Percentiles rank a stretch among this genome's conserved stretches.
Evolutionary conservation across 176 grass and related monocot genomes (phyloP).

Genomic region (Chloris gayana): DNA sequence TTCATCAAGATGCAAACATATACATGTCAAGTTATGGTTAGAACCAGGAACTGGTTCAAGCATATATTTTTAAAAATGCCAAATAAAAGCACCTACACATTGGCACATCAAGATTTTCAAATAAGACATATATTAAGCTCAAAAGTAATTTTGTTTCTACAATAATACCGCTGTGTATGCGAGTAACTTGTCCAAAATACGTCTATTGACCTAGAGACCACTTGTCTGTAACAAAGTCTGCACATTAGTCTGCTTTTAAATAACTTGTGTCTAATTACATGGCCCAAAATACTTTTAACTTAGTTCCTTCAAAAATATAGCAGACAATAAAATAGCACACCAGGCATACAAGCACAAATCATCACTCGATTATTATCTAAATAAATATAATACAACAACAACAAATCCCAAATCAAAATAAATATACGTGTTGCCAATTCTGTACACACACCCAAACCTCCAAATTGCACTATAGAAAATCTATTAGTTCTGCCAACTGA

Average conservation of each 20-base stretch:
- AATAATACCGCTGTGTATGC: background rate
- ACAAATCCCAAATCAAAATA: background rate
- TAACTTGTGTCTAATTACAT: background rate
- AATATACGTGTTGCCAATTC: background rate
- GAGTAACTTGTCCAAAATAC: background rate
- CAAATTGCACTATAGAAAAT: background rate
- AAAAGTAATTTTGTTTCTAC: background rate
- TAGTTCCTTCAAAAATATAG: background rate
- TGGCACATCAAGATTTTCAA: background rate
- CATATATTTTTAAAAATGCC: background rate
- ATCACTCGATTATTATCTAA: background rate
- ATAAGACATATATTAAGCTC: background rate
- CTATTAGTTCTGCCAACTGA: background rate
- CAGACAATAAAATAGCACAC: background rate
- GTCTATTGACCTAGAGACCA: background rate
- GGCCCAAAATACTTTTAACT: background rate
- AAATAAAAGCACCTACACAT: background rate
- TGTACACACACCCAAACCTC: background rate
- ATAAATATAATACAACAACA: background rate
- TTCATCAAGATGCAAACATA: background rate
- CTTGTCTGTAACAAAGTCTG: background rate
- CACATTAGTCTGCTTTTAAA: background rate
- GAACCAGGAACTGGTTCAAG: background rate
- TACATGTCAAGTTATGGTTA: background rate
- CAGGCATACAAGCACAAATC: background rate